phyloP scores from a whole-genome alignment of 1,284 basidiomycete genomes.

The Paramarasmius palmivorus region DNA sequence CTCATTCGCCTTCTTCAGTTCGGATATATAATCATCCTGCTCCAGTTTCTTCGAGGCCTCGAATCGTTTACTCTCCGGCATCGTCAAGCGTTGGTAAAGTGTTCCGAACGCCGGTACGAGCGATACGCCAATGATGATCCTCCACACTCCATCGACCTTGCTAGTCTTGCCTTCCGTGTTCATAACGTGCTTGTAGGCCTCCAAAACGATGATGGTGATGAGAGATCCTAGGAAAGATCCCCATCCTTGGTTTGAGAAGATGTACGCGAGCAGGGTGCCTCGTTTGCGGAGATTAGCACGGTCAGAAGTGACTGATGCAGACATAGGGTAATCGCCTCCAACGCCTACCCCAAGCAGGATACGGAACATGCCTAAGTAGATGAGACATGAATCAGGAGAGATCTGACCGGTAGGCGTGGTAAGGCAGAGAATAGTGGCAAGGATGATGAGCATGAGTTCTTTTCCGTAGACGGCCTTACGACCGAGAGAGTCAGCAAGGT shows the following conservation, averaged over 20 bases:
- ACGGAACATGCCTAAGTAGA: conserved; percentile 67
- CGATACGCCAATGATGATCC: conserved; percentile 34
- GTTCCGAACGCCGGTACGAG: conserved; percentile 40
- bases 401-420: conserved; percentile 40
- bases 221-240: conserved; percentile 69
- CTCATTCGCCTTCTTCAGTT: conserved; percentile 35
- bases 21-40: conserved; percentile 30
- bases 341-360: conserved; percentile 77
- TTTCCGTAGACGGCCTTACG: conserved; percentile 75
- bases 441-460: conserved; percentile 77
- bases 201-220: conserved; percentile 68
- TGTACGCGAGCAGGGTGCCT: conserved; percentile 73
- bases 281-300: conserved; percentile 69
- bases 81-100: conserved; percentile 65
- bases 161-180: conserved; percentile 48
- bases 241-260: conserved; percentile 79
- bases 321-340: conserved; percentile 85
- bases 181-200: conserved; percentile 69
- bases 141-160: conserved; percentile 49
- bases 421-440: conserved; percentile 62
- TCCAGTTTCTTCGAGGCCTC: conserved; percentile 40
- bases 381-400: conserved; percentile 45
- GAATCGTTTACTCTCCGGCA: conserved; percentile 69
- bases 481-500: conserved; percentile 67
- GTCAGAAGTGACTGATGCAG: conserved; percentile 70